Evolutionary conservation across 2,329 filamentous ascomycete genomes (phyloP), one percentile per base, ranked within the genome.

Genomic region (Penicillium occitanis): DNA sequence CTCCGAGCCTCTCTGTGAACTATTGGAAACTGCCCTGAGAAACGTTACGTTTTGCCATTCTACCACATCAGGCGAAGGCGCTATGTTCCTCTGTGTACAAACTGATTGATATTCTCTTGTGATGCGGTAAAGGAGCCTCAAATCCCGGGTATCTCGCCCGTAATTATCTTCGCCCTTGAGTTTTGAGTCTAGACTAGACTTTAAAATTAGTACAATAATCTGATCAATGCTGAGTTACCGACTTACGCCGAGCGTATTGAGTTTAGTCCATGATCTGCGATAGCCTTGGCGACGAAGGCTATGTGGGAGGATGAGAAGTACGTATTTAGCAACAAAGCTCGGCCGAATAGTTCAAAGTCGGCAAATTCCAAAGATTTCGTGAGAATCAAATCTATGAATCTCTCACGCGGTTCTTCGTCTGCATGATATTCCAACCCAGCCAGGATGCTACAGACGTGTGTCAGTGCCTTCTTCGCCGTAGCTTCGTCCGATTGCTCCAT

Each of bases 231-330:
- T 40, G 22, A 13, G n/a, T 6, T n/a, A 13, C 35, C 44, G 22
- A 65, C 63, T 25, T 61, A 65, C 63, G 1, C n/a, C n/a, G 28
- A 17, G 46, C 28, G 55, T 48, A 65, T 30, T 35, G 55, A 13
- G 30, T 19, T 33, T 33, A 61, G 19, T 11, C 62, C 62, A 42
- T 42, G 37, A 14, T 64, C 14, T 51, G 35, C 28, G 25, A 67
- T 65, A 42, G 6, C 44, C 53, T 55, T 61, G 30, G 61, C 61
- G 25, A 61, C n/a, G 17, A 48, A 11, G 5, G 35, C 13, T 40
- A 19, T 57, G 1, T 50, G 50, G 25, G 53, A 50, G 30, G 33
- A 14, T 5, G 65, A 55, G 17, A 67, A n/a, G 13, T 28, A 14
- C 2, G 5, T n/a, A 19, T n/a, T 28, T 19, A 59, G 53, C 33